Evolutionary conservation across 2,329 filamentous ascomycete genomes (phyloP), one percentile per base, ranked within the genome.

Genomic region (Cephalotrichum gorgonifer): DNA sequence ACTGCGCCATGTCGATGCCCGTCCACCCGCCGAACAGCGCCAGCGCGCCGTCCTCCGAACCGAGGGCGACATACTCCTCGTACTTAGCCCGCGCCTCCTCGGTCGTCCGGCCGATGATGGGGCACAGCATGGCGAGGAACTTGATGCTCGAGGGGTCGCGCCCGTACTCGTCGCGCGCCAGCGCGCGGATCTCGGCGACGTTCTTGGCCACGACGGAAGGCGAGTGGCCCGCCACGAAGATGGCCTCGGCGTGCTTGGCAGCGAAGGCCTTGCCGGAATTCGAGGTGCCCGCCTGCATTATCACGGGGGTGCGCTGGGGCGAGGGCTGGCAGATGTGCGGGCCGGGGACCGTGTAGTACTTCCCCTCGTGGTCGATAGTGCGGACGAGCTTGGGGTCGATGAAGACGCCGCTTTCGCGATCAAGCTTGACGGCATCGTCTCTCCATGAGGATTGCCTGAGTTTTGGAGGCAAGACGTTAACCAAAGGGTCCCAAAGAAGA

Each of bases 1-100:
- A 84, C 42, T 73, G 65, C 6, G 71, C 67, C 25, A 85, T 64
- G 58, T 85, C 78, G 44, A 84, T 81, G 0, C 81, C 81, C 0
- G 80, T 83, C 79, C 79, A 84, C 0, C 81, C 81, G 3, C 81
- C 78, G 54, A 85, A 85, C 2, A 85, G 61, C 0, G 80, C 79
- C 46, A 84, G 59, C 0, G 79, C 81, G 4, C 80, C 81, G 51
- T 83, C 81, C 38, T 76, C 69, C 2, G 75, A 75, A 0, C 76
- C 80, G 54, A 81, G 73, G 44, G 69, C 70, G 1, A 75, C 64
- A 43, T 75, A 74, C 22, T 81, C 73, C 3, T 67, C 57, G 50
- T 78, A 78, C 51, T 61, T 65, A 3, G 55, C 58, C 14, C 73
- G 62, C 0, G 81, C 81, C 54, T 80, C 77, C 43, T 78, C 76